phyloP scores from a whole-genome alignment of 2,329 filamentous ascomycete genomes.

The Neocatenulostroma microsporum region DNA sequence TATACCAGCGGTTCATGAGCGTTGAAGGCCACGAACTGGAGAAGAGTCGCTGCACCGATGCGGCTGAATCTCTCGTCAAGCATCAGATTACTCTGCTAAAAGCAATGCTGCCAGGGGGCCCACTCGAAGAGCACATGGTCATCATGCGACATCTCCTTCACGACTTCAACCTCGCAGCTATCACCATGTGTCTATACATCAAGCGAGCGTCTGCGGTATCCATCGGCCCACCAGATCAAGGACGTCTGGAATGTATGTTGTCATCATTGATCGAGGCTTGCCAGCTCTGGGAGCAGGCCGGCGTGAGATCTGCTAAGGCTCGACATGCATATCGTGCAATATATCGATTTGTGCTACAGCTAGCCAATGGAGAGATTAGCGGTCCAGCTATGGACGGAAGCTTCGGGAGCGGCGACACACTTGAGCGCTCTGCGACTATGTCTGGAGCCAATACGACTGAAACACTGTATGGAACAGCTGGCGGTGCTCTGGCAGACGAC shows the following conservation, averaged over 20 bases:
- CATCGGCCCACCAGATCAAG: not conserved
- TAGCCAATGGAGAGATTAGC: not conserved
- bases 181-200: not conserved
- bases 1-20: conserved; percentile 4
- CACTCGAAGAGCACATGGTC: not conserved
- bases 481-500: not conserved
- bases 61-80: not conserved
- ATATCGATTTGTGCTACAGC: not conserved
- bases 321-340: not conserved
- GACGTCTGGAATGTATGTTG: not conserved
- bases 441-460: too few relatives aligned
- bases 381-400: too few relatives aligned
- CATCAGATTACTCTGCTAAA: conserved; percentile 2
- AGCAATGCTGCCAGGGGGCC: not conserved
- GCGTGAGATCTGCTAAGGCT: not conserved
- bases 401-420: too few relatives aligned
- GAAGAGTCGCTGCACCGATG: not conserved
- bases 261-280: not conserved
- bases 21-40: not conserved
- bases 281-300: not conserved
- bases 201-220: not conserved
- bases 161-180: conserved; percentile 5
- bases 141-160: not conserved
- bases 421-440: too few relatives aligned
- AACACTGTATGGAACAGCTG: too few relatives aligned